phyloP scores from a whole-genome alignment of 208 protist species.

The Leishmania guyanensis region DNA sequence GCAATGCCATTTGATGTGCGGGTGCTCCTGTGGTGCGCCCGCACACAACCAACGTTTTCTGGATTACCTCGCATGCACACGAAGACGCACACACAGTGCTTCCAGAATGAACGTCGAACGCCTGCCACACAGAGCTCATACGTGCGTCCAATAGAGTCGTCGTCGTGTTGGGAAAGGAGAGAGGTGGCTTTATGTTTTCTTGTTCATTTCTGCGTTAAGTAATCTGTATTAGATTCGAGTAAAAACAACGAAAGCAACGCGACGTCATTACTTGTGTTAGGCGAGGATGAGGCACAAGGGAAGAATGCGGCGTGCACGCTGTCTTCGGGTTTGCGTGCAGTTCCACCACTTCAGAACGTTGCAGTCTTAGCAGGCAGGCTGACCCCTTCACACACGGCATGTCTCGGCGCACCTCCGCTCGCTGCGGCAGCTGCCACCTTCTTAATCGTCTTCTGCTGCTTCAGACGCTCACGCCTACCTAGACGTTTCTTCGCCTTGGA shows the following conservation, averaged over 20 bases:
- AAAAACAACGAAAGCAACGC: neutral
- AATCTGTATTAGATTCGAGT: neutral
- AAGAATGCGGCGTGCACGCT: neutral
- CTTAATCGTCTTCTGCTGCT: conserved; percentile 18
- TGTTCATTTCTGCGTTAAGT: neutral
- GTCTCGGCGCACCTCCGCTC: neutral
- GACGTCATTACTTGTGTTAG: neutral
- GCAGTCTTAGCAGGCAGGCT: neutral
- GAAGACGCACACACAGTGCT: neutral
- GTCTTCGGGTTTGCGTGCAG: too few species aligned
- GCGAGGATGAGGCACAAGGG: neutral
- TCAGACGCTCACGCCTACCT: conserved; percentile 30
- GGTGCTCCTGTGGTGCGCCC: neutral
- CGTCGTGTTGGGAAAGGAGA: neutral
- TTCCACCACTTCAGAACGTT: neutral
- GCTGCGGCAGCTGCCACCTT: neutral
- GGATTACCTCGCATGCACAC: neutral
- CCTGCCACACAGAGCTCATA: neutral
- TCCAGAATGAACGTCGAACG: neutral
- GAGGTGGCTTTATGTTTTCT: neutral
- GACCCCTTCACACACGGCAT: neutral
- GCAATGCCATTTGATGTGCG: neutral
- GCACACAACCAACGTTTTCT: neutral
- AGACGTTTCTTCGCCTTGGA: conserved; percentile 27
- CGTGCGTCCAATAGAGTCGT: neutral